A percentile compares a stretch with the other conserved stretches of the same genome.
Evolutionary conservation across 441 rosid genomes (phyloP).

Genomic region (Manihot esculenta): DNA sequence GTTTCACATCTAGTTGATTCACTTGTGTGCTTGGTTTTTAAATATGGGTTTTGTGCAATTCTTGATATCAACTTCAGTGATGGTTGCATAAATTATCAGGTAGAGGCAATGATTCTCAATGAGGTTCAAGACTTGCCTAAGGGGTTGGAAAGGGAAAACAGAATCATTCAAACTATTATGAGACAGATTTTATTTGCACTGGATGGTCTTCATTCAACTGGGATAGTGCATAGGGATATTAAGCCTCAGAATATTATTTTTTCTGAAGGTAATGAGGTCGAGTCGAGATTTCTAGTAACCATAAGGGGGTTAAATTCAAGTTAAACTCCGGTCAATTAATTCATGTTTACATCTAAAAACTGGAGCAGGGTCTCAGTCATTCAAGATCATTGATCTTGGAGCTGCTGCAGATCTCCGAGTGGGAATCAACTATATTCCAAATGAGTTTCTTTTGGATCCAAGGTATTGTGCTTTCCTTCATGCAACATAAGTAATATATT

Average conservation of each 20-base stretch:
- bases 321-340: neutral
- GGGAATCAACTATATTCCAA: conserved; percentile 93
- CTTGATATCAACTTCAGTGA: conserved; percentile 15
- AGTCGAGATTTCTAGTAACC: conserved; percentile 13
- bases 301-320: conserved; percentile 2
- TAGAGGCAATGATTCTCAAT: conserved; percentile 76
- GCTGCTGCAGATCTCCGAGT: conserved; percentile 94
- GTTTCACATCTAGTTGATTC: neutral
- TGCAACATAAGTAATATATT: conserved; percentile 11
- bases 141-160: conserved; percentile 81
- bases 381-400: conserved; percentile 96
- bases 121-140: conserved; percentile 76
- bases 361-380: conserved; percentile 70
- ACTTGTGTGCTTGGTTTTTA: conserved; percentile 3
- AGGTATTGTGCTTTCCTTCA: conserved; percentile 41
- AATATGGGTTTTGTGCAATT: conserved; percentile 10
- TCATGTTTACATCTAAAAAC: conserved; percentile 20
- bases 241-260: conserved; percentile 93
- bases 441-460: conserved; percentile 92
- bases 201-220: conserved; percentile 97
- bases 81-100: conserved; percentile 44
- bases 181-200: conserved; percentile 83
- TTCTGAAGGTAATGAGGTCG: conserved; percentile 70
- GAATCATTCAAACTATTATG: conserved; percentile 81
- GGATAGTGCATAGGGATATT: conserved; percentile 89